Evolutionary conservation across 2,329 filamentous ascomycete genomes (phyloP), one percentile per base, ranked within the genome.

Genomic region (Ramularia collo-cygni): DNA sequence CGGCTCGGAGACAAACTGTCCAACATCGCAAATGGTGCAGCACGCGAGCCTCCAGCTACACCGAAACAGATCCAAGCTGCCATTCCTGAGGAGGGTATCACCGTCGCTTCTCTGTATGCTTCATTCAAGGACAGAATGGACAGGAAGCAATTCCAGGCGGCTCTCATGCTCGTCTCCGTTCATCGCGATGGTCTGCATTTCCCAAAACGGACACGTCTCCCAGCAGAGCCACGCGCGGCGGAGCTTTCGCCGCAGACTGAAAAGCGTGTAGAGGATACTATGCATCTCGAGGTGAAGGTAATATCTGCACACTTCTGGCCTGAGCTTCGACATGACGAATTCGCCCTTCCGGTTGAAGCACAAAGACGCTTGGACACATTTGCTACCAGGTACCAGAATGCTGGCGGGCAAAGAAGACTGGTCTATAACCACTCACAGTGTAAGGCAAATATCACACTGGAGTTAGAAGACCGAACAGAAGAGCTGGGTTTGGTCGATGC

Each of bases 251-350:
- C 27, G 14, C 30, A 43, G 32, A 26, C 40, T 16, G 33, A 21
- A n/a, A 28, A 9, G 12, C 28, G 28, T 6, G n/a, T 16, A 12
- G 31, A 26, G n/a, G 40, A 37, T 8, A 14, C 2, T 14, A 35
- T 40, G 8, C 19, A 42, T 10, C 52, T 54, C 38, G 43, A 51
- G 14, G 43, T 46, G 19, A 89, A 92, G 59, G 90, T 96, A 37
- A 70, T 96, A 4, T 95, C 89, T 1, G 79, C 88, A 15, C 79
- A 95, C 46, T 98, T 93, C 69, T 98, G 92, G 92, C 92, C 92
- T 0, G 75, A 80, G 8, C 70, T 95, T 15, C 77, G 84, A 35
- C 75, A 80, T 44, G 82, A 86, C 41, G 69, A 71, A 2, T 88
- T 88, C 58, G 60, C 66, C 15, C 68, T 88, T 3, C 85, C 85